phyloP scores from a whole-genome alignment of 169 alveolate species.

The Plasmodium adleri region DNA sequence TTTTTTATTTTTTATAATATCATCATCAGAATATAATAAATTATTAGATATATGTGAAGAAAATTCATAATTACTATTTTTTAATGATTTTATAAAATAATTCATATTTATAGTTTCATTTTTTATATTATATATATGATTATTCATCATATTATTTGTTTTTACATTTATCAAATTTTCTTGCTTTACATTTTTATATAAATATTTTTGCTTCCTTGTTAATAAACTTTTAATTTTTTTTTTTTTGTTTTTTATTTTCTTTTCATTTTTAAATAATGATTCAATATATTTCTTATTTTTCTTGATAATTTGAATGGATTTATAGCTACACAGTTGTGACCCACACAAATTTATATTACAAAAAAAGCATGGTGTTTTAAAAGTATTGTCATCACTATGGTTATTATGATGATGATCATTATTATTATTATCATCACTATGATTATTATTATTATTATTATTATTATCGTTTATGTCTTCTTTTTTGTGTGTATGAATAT shows the following conservation, averaged over 20 bases:
- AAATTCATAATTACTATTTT: no score
- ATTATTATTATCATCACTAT: neutral
- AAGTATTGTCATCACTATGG: neutral
- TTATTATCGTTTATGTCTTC: neutral
- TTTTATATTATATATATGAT: no score
- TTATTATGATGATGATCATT: neutral
- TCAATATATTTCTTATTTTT: constrained; percentile 24
- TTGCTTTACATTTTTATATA: no score
- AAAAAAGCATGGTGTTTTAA: constrained; percentile 18
- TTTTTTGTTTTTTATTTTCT: constrained; percentile 19
- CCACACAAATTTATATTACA: constrained; percentile 26
- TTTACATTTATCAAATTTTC: no score
- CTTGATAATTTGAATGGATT: constrained; percentile 24
- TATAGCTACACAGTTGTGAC: constrained; percentile 6
- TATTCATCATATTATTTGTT: no score
- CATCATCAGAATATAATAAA: no score
- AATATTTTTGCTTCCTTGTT: no score
- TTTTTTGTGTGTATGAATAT: neutral
- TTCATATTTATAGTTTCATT: no score
- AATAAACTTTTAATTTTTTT: constrained; percentile 18
- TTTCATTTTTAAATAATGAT: constrained; percentile 44
- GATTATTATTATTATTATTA: neutral
- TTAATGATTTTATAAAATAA: no score
- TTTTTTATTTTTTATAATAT: no score
- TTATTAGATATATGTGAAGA: no score